Conservation (phyloP, 768 basidiomycete genomes). For the Boletellus ananas region DNA sequence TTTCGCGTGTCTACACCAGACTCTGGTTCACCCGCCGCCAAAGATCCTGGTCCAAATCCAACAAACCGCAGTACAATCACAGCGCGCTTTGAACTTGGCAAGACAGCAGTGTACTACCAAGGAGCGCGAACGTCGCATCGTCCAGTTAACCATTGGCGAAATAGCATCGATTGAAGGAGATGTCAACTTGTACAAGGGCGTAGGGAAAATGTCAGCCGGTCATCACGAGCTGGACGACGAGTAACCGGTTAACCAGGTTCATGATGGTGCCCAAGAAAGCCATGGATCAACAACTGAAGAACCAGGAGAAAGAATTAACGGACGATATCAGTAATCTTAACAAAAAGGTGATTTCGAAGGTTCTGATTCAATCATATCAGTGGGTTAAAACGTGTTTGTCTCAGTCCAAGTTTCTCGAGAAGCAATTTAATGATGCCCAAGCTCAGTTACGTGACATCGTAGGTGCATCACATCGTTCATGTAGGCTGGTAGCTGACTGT, state of each 20-base stretch:
- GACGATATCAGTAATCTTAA: constrained; percentile 79
- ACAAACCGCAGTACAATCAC: constrained; percentile 83
- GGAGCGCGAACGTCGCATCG: constrained; percentile 84
- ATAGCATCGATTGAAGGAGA: constrained; percentile 65
- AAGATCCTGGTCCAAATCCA: constrained; percentile 94
- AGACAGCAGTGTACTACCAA: constrained; percentile 74
- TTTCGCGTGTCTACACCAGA: neutral
- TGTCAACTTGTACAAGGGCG: constrained; percentile 87
- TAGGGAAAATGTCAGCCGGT: constrained; percentile 81
- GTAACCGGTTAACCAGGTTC: constrained; percentile 56
- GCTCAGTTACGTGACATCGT: constrained; percentile 83
- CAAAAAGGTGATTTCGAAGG: constrained; percentile 66
- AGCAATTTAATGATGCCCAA: constrained; percentile 90
- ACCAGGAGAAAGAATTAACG: constrained; percentile 74
- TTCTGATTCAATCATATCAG: neutral
- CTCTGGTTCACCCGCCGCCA: constrained; percentile 12
- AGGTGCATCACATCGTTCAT: constrained; percentile 21
- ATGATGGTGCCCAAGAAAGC: constrained; percentile 74
- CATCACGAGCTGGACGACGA: neutral
- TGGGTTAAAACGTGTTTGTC: neutral
- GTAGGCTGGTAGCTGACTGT: constrained; percentile 4
- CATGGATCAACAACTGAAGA: constrained; percentile 76
- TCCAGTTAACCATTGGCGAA: constrained; percentile 86
- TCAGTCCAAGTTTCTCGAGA: constrained; percentile 88
- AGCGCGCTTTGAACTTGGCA: constrained; percentile 69